phyloP scores from a whole-genome alignment of 805 yeast genomes.

The Ogataea ramenticola region DNA sequence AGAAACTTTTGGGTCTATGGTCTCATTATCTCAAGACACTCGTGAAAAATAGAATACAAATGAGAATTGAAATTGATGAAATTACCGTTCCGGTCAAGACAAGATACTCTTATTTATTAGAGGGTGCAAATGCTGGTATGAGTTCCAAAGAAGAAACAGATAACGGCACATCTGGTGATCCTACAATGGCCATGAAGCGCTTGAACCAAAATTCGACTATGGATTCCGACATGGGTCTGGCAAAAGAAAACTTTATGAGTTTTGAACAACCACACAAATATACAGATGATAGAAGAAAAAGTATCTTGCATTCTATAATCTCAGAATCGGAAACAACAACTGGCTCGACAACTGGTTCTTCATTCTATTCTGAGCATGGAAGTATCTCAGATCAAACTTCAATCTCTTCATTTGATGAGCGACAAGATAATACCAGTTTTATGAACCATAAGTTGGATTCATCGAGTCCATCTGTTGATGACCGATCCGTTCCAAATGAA shows the following conservation, averaged over 20 bases:
- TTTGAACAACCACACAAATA: neutral
- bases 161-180: too few relatives aligned
- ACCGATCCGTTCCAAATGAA: neutral
- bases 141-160: too few relatives aligned
- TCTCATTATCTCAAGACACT: conserved; percentile 18
- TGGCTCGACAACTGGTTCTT: neutral
- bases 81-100: conserved; percentile 2
- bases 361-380: neutral
- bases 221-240: too few relatives aligned
- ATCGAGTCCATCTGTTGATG: neutral
- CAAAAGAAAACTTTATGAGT: too few relatives aligned
- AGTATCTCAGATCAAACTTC: conserved; percentile 6
- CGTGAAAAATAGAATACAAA: conserved; percentile 19
- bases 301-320: conserved; percentile 12
- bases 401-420: conserved; percentile 7
- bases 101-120: neutral
- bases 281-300: conserved; percentile 4
- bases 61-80: conserved; percentile 19
- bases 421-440: neutral
- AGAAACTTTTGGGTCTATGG: conserved; percentile 15
- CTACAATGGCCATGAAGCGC: too few relatives aligned
- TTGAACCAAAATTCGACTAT: too few relatives aligned
- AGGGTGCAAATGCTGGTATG: conserved; percentile 2
- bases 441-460: neutral
- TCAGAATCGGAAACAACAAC: conserved; percentile 9